Evolutionary conservation across 2,329 filamentous ascomycete genomes (phyloP).

Genomic region (Ophiocordyceps unilateralis): DNA sequence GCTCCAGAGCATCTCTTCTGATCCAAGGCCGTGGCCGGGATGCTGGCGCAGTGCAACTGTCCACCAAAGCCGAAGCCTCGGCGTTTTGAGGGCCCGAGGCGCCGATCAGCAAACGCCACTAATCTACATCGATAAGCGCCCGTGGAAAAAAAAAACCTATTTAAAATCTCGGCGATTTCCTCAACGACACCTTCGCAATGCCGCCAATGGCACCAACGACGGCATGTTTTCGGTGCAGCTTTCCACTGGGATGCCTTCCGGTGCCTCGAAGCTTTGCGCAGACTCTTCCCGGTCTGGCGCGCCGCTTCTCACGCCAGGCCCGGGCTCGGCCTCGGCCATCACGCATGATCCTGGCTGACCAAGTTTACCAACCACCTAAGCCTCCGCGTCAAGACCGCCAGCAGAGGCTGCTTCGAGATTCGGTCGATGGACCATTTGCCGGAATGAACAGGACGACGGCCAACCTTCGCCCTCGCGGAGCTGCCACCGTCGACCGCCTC

Average conservation of each 20-base stretch:
- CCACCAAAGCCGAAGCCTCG: not conserved
- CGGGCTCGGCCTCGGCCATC: slow-evolving; percentile 26
- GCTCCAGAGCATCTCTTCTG: too few relatives aligned
- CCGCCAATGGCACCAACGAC: slow-evolving; percentile 4
- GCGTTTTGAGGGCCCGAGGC: not conserved
- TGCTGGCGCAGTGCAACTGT: too few relatives aligned
- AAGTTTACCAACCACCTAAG: slow-evolving; percentile 25
- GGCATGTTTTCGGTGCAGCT: slow-evolving; percentile 6
- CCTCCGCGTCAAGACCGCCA: slow-evolving; percentile 9
- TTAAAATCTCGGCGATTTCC: not conserved
- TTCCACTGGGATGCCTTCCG: slow-evolving; percentile 3
- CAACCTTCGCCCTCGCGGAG: slow-evolving; percentile 5
- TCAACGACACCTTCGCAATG: not conserved
- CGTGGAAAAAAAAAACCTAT: not conserved
- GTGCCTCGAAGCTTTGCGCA: slow-evolving; percentile 7
- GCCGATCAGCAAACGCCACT: not conserved
- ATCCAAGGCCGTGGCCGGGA: too few relatives aligned
- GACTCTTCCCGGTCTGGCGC: slow-evolving; percentile 15
- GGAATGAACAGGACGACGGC: slow-evolving; percentile 33
- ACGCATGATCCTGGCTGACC: slow-evolving; percentile 41
- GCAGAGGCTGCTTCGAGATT: slow-evolving; percentile 5
- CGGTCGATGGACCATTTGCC: slow-evolving; percentile 31
- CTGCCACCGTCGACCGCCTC: not conserved
- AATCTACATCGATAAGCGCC: slow-evolving; percentile 8
- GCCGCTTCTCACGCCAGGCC: slow-evolving; percentile 17